Conservation (phyloP, 1,139 yeast genomes). For the Kodamaea suecica region DNA sequence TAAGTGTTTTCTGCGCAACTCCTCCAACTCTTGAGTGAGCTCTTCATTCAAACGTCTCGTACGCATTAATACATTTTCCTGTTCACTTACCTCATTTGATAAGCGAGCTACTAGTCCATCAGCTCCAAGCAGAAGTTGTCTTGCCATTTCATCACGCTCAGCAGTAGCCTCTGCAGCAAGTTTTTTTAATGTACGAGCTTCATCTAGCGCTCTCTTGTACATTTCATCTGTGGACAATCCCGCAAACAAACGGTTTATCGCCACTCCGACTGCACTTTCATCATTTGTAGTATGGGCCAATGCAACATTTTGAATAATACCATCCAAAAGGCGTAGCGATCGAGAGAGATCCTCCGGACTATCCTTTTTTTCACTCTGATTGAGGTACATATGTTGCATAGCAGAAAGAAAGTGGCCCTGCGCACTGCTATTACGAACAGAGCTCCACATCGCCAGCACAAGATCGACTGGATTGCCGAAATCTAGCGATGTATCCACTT, state of each 20-base stretch:
- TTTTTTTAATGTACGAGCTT: conserved; percentile 63
- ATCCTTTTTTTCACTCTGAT: conserved; percentile 58
- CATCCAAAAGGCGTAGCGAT: conserved; percentile 77
- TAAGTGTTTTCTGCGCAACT: conserved; percentile 64
- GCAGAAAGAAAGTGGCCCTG: conserved; percentile 74
- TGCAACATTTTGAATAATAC: conserved; percentile 76
- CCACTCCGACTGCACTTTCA: conserved; percentile 75
- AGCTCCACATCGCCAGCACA: conserved; percentile 65
- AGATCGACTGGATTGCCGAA: conserved; percentile 76
- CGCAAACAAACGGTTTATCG: conserved; percentile 74
- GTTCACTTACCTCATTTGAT: conserved; percentile 68
- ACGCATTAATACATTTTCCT: conserved; percentile 62
- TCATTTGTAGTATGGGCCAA: conserved; percentile 61
- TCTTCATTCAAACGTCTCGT: conserved; percentile 68
- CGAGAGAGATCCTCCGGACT: conserved; percentile 52
- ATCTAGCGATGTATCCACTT: conserved; percentile 58
- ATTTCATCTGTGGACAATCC: conserved; percentile 89
- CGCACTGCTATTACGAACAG: conserved; percentile 66
- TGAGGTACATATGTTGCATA: conserved; percentile 77
- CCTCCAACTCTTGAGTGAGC: conserved; percentile 65
- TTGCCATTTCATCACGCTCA: conserved; percentile 75
- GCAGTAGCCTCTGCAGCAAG: conserved; percentile 79
- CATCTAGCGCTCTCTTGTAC: conserved; percentile 74
- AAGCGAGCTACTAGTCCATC: conserved; percentile 78
- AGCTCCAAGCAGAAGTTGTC: conserved; percentile 76